phyloP scores from a whole-genome alignment of 75 land plant genomes.

The Cunninghamia lanceolata region DNA sequence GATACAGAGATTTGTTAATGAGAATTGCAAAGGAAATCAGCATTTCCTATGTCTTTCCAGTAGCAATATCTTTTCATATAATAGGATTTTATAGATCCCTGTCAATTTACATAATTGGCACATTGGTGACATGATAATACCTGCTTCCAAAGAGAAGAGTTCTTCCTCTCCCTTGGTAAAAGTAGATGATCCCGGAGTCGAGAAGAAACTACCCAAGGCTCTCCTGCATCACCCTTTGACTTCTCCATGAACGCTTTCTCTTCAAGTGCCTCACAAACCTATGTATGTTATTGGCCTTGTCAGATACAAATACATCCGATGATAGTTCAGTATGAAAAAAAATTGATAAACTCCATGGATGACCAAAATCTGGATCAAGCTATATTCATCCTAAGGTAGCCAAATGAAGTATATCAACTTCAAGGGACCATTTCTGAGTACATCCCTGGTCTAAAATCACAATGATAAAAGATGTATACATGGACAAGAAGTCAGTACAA shows the following conservation, averaged over 20 bases:
- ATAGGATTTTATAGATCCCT: neutral
- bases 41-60: neutral
- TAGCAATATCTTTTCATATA: neutral
- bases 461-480: neutral
- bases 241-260: slow-evolving; percentile 55
- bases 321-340: neutral
- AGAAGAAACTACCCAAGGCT: slow-evolving; percentile 92
- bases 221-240: slow-evolving; percentile 26
- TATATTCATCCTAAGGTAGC: neutral
- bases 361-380: neutral
- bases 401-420: neutral
- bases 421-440: neutral
- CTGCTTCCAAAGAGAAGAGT: slow-evolving; percentile 72
- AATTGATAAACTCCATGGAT: neutral
- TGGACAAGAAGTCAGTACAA: neutral
- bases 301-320: neutral
- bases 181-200: slow-evolving; percentile 88
- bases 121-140: slow-evolving; percentile 14
- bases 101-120: neutral
- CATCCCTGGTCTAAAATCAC: neutral
- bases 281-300: neutral
- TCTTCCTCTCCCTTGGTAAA: slow-evolving; percentile 73
- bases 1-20: neutral
- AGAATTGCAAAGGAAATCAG: neutral
- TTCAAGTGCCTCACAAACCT: slow-evolving; percentile 88